Evolutionary conservation across 2,329 filamentous ascomycete genomes (phyloP).

Genomic region (Macrophomina phaseolina): DNA sequence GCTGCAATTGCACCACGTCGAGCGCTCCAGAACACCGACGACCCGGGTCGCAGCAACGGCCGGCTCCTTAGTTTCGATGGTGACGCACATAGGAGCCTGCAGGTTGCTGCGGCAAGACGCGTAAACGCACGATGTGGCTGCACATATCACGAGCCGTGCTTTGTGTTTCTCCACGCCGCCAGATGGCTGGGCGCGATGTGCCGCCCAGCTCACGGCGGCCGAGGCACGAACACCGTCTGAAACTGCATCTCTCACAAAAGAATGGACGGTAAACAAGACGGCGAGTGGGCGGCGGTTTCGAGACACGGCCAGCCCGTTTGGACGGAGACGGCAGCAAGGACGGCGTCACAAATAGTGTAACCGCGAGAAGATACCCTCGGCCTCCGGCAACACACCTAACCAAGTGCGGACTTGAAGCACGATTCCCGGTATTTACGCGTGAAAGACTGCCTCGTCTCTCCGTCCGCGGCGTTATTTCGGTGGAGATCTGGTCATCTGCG

Average conservation of each 20-base stretch:
- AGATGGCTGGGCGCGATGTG: slow-evolving; percentile 10
- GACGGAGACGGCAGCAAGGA: slow-evolving; percentile 10
- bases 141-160: slow-evolving; percentile 20
- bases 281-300: not conserved
- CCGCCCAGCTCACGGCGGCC: not conserved
- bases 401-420: no score
- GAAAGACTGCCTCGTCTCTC: no score
- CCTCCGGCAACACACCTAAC: no score
- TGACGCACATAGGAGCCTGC: slow-evolving; percentile 16
- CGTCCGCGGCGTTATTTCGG: no score
- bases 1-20: slow-evolving; percentile 7
- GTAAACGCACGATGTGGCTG: slow-evolving; percentile 23
- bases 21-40: not conserved
- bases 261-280: not conserved
- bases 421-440: no score
- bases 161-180: slow-evolving; percentile 9
- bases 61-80: not conserved
- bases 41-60: slow-evolving; percentile 4
- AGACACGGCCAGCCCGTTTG: slow-evolving; percentile 12
- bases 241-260: not conserved
- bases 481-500: slow-evolving; percentile 12
- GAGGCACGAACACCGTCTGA: slow-evolving; percentile 4
- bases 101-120: slow-evolving; percentile 12
- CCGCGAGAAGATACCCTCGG: not conserved
- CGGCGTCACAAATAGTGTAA: slow-evolving; percentile 11